Evolutionary conservation across 2,329 filamentous ascomycete genomes (phyloP).

Genomic region (Pseudovirgaria hyperparasitica): DNA sequence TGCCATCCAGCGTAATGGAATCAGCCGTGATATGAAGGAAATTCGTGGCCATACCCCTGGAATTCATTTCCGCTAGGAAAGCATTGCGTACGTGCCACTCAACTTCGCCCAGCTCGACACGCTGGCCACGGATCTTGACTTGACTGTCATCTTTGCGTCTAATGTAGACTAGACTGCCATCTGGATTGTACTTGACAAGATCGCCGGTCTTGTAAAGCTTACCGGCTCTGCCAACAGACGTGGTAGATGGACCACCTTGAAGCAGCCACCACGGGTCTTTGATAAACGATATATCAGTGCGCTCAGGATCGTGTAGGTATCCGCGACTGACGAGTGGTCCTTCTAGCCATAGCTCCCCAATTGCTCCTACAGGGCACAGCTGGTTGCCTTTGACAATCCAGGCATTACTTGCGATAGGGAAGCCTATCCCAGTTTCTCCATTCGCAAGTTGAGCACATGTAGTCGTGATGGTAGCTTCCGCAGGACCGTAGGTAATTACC

Average conservation of each 20-base stretch:
- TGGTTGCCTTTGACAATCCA: slow-evolving; percentile 19
- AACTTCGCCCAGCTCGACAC: background rate
- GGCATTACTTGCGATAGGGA: slow-evolving; percentile 3
- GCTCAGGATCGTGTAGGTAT: slow-evolving; percentile 16
- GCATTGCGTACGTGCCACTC: too few species aligned
- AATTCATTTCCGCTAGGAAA: too few species aligned
- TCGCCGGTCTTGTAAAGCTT: slow-evolving; percentile 50
- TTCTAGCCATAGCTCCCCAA: slow-evolving; percentile 28
- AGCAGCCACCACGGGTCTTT: slow-evolving; percentile 5
- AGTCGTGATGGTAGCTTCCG: slow-evolving; percentile 21
- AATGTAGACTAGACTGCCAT: slow-evolving; percentile 41
- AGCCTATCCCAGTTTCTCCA: slow-evolving; percentile 7
- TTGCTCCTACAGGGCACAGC: slow-evolving; percentile 23
- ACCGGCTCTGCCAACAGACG: slow-evolving; percentile 21
- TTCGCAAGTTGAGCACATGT: too few species aligned
- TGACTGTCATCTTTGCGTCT: slow-evolving; percentile 52
- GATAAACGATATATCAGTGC: slow-evolving; percentile 1
- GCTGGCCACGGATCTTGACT: slow-evolving; percentile 40
- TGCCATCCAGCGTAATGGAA: too few species aligned
- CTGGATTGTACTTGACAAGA: slow-evolving; percentile 35
- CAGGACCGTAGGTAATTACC: slow-evolving; percentile 33
- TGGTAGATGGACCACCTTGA: background rate
- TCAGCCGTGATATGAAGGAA: too few species aligned
- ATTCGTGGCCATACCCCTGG: too few species aligned
- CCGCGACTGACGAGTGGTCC: slow-evolving; percentile 25